These are phyloP conservation scores for Cladosporium halotolerans DNA, from an alignment of 2,329 filamentous ascomycete genomes.

Conservation along the genomic window DNA sequence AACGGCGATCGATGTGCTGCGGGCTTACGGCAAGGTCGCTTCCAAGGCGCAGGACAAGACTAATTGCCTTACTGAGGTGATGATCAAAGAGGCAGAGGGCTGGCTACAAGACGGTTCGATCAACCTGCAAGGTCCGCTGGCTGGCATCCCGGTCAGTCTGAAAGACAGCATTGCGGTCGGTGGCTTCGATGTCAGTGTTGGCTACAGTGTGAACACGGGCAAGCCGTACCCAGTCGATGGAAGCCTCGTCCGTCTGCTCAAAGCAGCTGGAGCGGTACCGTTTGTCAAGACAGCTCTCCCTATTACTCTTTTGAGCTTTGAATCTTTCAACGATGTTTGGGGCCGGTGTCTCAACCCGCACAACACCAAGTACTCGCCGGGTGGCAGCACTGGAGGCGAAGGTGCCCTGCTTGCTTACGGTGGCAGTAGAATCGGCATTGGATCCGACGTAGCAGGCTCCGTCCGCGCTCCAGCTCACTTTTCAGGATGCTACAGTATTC, in stretches of 20 bases:
- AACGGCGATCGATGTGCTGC: constrained; percentile 67
- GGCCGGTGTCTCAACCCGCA: constrained; percentile 39
- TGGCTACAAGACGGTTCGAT: constrained; percentile 56
- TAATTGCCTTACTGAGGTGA: constrained; percentile 83
- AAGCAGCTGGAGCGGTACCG: constrained; percentile 79
- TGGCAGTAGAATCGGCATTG: constrained; percentile 78
- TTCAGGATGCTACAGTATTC: constrained; percentile 78
- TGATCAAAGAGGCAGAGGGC: constrained; percentile 69
- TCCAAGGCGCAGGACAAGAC: constrained; percentile 77
- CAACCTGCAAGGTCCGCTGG: constrained; percentile 74
- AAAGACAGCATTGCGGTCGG: constrained; percentile 73
- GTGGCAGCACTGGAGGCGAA: constrained; percentile 83
- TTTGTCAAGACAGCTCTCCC: constrained; percentile 92
- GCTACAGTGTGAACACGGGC: constrained; percentile 66
- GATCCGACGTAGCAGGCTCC: constrained; percentile 84
- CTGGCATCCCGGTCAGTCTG: constrained; percentile 78
- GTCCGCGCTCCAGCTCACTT: constrained; percentile 84
- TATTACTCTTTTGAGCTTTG: constrained; percentile 79
- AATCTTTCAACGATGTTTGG: constrained; percentile 75
- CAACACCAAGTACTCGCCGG: constrained; percentile 58
- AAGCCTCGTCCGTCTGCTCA: constrained; percentile 66
- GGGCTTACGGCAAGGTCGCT: constrained; percentile 79
- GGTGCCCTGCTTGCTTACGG: constrained; percentile 73
- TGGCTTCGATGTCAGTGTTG: constrained; percentile 76
- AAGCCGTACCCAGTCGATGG: constrained; percentile 65